These are phyloP conservation scores for Phylloporus sp. DNA, from an alignment of 768 basidiomycete species.

Conservation along the genomic window DNA sequence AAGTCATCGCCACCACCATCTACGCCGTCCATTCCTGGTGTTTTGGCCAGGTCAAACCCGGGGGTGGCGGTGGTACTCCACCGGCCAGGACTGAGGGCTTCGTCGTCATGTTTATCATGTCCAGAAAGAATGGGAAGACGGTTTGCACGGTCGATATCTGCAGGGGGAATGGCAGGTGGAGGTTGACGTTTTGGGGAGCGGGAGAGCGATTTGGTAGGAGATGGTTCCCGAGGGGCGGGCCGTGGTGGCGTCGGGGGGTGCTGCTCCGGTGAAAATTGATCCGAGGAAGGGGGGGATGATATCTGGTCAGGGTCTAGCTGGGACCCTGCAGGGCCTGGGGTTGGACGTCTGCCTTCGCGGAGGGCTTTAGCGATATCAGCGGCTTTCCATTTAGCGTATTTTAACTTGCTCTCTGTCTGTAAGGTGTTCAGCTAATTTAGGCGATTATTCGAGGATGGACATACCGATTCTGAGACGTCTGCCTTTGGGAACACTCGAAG, in stretches of 20 bases:
- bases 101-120: constrained; percentile 29
- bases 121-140: constrained; percentile 20
- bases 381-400: constrained; percentile 97
- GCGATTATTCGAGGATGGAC: constrained; percentile 15
- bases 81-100: constrained; percentile 46
- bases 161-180: constrained; percentile 29
- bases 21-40: constrained; percentile 18
- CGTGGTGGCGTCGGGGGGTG: constrained; percentile 15
- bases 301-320: constrained; percentile 22
- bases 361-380: constrained; percentile 92
- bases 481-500: constrained; percentile 68
- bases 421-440: constrained; percentile 1
- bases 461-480: constrained; percentile 55
- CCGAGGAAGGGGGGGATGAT: constrained; percentile 10
- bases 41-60: constrained; percentile 39
- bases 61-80: constrained; percentile 82
- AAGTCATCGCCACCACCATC: constrained; percentile 12
- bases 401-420: constrained; percentile 83
- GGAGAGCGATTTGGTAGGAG: constrained; percentile 19
- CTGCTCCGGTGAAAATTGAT: constrained; percentile 11
- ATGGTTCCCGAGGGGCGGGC: constrained; percentile 25
- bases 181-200: constrained; percentile 31
- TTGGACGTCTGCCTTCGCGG: constrained; percentile 86
- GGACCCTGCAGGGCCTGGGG: constrained; percentile 69
- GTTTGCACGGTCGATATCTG: constrained; percentile 29